Conservation (phyloP, 129 eudicot species). For the Glebionis coronaria region DNA sequence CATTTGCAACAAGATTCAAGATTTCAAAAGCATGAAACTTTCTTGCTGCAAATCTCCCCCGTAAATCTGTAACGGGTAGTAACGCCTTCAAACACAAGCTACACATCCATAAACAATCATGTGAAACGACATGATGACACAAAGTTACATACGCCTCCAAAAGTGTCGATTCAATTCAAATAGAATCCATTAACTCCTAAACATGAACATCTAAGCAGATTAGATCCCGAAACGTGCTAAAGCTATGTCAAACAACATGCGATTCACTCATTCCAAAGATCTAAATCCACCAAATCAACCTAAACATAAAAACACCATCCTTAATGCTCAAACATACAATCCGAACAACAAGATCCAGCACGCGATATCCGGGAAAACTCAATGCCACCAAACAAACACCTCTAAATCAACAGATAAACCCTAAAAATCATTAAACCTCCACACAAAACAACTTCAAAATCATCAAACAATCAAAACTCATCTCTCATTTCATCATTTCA, state of each 20-base stretch:
- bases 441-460: slow-evolving; percentile 10
- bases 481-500: slow-evolving; percentile 20
- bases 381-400: too few species aligned
- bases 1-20: slow-evolving; percentile 7
- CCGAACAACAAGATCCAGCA: too few species aligned
- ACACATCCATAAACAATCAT: slow-evolving; percentile 15
- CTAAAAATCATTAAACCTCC: slow-evolving; percentile 1
- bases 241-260: slow-evolving; percentile 8
- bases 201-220: slow-evolving; percentile 9
- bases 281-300: slow-evolving; percentile 17
- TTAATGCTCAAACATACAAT: too few species aligned
- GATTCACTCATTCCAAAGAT: slow-evolving; percentile 11
- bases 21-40: slow-evolving; percentile 2
- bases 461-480: slow-evolving; percentile 17
- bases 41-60: background rate
- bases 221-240: slow-evolving; percentile 24
- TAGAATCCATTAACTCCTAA: slow-evolving; percentile 6
- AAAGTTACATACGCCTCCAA: slow-evolving; percentile 8
- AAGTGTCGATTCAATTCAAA: background rate
- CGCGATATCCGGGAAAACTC: too few species aligned
- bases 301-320: too few species aligned
- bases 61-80: too few species aligned
- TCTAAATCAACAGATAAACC: background rate
- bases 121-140: slow-evolving; percentile 4
- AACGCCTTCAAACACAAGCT: background rate